Conservation (phyloP, 768 basidiomycete genomes). For the Clathrus columnatus region DNA sequence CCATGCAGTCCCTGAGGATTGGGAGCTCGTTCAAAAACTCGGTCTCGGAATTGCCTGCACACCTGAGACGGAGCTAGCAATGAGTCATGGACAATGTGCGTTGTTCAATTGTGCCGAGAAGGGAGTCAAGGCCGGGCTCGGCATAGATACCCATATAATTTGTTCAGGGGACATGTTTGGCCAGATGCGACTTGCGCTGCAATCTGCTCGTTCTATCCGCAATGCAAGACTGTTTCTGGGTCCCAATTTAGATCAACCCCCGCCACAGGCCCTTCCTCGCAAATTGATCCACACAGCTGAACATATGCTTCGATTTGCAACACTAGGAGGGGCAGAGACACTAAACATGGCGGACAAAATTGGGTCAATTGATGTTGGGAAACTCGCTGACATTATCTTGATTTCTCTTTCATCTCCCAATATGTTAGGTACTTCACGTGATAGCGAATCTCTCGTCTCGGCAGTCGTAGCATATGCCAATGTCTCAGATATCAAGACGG, state of each 20-base stretch:
- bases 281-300: constrained; percentile 10
- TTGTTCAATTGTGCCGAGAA: constrained; percentile 20
- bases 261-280: not conserved
- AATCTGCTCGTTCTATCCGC: constrained; percentile 17
- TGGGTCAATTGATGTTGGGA: constrained; percentile 24
- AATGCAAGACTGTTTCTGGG: not conserved
- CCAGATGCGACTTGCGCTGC: constrained; percentile 23
- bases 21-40: constrained; percentile 21
- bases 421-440: constrained; percentile 16
- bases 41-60: constrained; percentile 21
- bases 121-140: constrained; percentile 23
- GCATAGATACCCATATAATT: constrained; percentile 21
- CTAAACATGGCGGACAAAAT: constrained; percentile 16
- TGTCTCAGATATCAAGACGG: constrained; percentile 22
- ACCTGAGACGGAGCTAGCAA: constrained; percentile 24
- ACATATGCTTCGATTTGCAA: constrained; percentile 23
- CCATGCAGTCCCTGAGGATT: constrained; percentile 21
- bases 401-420: constrained; percentile 1
- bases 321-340: constrained; percentile 24
- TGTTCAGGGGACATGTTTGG: constrained; percentile 22
- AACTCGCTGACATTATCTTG: constrained; percentile 21
- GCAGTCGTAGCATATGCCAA: constrained; percentile 22
- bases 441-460: constrained; percentile 21
- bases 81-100: constrained; percentile 24
- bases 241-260: not conserved